These are phyloP conservation scores for Aquilaria yunnanensis DNA, from an alignment of 345 rosid species.

Conservation along the genomic window DNA sequence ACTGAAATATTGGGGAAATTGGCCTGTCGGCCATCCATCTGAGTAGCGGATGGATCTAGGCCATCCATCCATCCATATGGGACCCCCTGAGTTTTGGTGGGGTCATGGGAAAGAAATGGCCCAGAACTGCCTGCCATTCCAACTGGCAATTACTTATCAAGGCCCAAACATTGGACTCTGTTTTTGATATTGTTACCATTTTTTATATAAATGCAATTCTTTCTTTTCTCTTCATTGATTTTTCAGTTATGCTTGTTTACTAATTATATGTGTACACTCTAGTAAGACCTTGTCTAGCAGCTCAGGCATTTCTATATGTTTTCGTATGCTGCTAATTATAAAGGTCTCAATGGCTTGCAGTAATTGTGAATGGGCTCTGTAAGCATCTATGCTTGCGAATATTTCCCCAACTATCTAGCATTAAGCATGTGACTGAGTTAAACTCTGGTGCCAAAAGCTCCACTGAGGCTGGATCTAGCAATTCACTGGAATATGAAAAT, in stretches of 20 bases:
- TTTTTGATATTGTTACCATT: neutral
- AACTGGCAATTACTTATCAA: no score
- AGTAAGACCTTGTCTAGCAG: no score
- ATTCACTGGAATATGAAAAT: conserved; percentile 32
- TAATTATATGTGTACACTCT: no score
- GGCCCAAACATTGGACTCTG: no score
- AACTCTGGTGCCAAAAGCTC: conserved; percentile 8
- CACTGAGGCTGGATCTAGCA: conserved; percentile 48
- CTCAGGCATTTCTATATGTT: neutral
- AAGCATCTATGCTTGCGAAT: conserved; percentile 60
- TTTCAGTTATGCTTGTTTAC: neutral
- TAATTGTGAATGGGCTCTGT: conserved; percentile 46
- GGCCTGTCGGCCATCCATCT: no score
- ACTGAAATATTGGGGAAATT: no score
- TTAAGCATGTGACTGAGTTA: conserved; percentile 42
- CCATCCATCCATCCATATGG: no score
- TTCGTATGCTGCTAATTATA: neutral
- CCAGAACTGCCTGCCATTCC: no score
- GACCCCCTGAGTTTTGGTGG: no score
- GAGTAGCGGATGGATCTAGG: no score
- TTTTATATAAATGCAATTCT: neutral
- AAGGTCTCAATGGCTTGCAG: conserved; percentile 31
- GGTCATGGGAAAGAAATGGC: no score
- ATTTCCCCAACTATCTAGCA: conserved; percentile 51
- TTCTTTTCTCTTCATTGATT: neutral